Percentiles rank a stretch among this genome's conserved stretches.
Conservation (phyloP, 495 filamentous ascomycete species). For the Aspergillus bridgeri region DNA sequence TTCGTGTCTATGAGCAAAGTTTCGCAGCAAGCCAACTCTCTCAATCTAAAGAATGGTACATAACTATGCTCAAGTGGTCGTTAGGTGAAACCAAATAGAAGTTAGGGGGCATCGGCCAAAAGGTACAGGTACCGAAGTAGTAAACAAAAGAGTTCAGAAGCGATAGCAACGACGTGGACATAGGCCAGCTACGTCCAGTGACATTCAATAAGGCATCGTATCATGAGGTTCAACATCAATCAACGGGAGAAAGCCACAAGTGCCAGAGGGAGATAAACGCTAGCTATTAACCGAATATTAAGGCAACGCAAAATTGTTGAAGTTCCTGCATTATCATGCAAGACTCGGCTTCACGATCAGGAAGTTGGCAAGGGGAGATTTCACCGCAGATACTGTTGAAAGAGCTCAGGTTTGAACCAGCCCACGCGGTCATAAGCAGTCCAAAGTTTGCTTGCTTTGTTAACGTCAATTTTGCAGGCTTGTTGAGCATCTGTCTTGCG, state of each 20-base stretch:
- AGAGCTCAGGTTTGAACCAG: conserved; percentile 70
- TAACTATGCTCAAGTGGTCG: not conserved
- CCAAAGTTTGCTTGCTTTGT: conserved; percentile 97
- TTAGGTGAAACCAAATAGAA: not conserved
- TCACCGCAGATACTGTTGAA: conserved; percentile 49
- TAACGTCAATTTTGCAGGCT: conserved; percentile 97
- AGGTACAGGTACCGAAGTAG: not conserved
- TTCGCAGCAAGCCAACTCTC: conserved; percentile 18
- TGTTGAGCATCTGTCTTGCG: conserved; percentile 97
- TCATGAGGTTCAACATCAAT: not conserved
- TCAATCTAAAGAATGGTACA: conserved; percentile 24
- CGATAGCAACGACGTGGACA: not conserved
- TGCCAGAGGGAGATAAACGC: not conserved
- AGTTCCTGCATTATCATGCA: not conserved
- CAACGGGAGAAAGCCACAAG: not conserved
- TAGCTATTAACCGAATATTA: conserved; percentile 3
- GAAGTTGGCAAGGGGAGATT: not conserved
- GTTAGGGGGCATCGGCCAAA: not conserved
- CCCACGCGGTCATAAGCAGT: conserved; percentile 85
- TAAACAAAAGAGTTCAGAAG: not conserved
- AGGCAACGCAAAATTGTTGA: not conserved
- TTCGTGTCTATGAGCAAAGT: not conserved
- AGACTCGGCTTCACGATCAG: not conserved
- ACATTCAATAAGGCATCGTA: not conserved
- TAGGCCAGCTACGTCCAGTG: conserved; percentile 8